A percentile compares a stretch with the other conserved stretches of the same genome.
Evolutionary conservation across 2,329 filamentous ascomycete genomes (phyloP).

Genomic region (Pseudogymnoascus sp.): DNA sequence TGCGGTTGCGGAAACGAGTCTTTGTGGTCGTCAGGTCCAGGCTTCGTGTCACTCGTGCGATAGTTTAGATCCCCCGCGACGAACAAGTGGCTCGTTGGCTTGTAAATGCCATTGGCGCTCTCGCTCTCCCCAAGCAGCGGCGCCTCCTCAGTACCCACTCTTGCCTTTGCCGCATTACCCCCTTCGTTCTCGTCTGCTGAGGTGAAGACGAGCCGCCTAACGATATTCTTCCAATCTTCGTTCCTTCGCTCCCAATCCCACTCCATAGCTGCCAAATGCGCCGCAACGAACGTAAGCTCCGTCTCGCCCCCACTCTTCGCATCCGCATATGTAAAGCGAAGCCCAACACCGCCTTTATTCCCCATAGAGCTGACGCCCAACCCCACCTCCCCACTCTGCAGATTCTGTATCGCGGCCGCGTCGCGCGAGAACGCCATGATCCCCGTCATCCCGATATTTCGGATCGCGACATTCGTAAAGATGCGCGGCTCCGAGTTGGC

Average conservation of each 20-base stretch:
- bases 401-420: slow-evolving; percentile 47
- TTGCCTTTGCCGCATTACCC: slow-evolving; percentile 14
- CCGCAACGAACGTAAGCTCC: slow-evolving; percentile 75
- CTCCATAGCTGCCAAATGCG: slow-evolving; percentile 86
- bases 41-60: slow-evolving; percentile 62
- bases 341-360: slow-evolving; percentile 86
- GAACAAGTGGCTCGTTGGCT: slow-evolving; percentile 67
- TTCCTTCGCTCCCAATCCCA: slow-evolving; percentile 67
- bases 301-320: slow-evolving; percentile 33
- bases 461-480: slow-evolving; percentile 62
- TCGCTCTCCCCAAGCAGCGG: slow-evolving; percentile 40
- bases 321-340: slow-evolving; percentile 54
- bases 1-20: slow-evolving; percentile 53
- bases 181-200: slow-evolving; percentile 32
- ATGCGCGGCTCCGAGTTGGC: slow-evolving; percentile 29
- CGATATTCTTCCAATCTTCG: slow-evolving; percentile 79
- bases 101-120: slow-evolving; percentile 52
- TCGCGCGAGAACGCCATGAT: slow-evolving; percentile 75
- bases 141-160: slow-evolving; percentile 30
- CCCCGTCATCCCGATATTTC: slow-evolving; percentile 81
- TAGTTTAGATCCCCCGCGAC: slow-evolving; percentile 93
- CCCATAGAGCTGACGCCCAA: slow-evolving; percentile 84
- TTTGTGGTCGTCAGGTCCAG: slow-evolving; percentile 45
- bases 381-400: slow-evolving; percentile 75
- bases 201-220: slow-evolving; percentile 67